phyloP scores from a whole-genome alignment of 306 rosid species.

The Inga laurina region DNA sequence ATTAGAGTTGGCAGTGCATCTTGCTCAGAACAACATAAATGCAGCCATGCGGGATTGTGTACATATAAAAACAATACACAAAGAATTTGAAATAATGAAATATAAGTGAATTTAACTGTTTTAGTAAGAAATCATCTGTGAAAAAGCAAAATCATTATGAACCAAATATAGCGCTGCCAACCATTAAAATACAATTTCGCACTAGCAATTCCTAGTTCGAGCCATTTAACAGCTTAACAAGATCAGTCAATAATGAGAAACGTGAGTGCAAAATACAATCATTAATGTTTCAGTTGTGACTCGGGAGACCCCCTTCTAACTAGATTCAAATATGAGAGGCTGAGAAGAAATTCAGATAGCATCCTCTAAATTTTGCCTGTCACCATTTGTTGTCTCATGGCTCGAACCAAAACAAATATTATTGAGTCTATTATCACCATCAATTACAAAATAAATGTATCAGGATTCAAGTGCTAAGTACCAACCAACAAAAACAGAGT shows the following conservation, averaged over 20 bases:
- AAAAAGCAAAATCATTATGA: background rate
- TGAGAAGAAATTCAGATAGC: background rate
- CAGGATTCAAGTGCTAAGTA: background rate
- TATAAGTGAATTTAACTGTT: background rate
- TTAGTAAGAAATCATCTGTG: background rate
- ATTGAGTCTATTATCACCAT: background rate
- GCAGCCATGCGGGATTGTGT: background rate
- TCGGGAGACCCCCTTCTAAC: background rate
- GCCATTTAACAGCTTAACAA: background rate
- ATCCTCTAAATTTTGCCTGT: background rate
- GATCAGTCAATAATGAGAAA: background rate
- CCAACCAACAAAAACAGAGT: background rate
- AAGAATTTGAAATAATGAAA: background rate
- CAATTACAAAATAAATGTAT: background rate
- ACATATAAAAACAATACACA: constrained; percentile 1
- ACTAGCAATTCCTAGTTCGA: background rate
- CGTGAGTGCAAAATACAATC: background rate
- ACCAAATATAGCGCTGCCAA: background rate
- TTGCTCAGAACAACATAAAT: background rate
- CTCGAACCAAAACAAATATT: background rate
- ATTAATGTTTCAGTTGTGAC: background rate
- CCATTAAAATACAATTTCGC: background rate
- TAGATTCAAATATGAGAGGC: background rate
- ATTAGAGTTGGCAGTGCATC: background rate
- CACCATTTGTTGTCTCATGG: background rate